Conservation (phyloP, 148 eudicot genomes). For the Rhododendron molle region DNA sequence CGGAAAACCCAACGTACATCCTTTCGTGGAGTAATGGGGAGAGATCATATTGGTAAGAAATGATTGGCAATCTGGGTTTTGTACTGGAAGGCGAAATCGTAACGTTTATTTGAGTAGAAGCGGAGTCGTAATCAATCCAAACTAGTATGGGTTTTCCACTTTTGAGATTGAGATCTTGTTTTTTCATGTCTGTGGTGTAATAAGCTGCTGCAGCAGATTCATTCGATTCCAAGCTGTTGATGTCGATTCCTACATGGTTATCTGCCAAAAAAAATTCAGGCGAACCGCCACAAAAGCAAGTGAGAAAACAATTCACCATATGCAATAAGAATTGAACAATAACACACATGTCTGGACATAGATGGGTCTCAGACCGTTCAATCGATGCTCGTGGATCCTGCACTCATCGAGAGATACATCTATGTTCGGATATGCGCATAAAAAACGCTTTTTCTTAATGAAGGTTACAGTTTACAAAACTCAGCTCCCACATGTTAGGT, state of each 20-base stretch:
- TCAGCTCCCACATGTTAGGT: too few relatives aligned
- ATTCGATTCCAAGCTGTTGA: conserved; percentile 26
- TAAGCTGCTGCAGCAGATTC: conserved; percentile 23
- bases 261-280: background rate
- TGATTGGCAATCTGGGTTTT: conserved; percentile 21
- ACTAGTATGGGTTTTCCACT: conserved; percentile 17
- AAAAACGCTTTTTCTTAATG: too few relatives aligned
- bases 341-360: too few relatives aligned
- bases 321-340: too few relatives aligned
- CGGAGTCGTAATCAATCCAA: conserved; percentile 37
- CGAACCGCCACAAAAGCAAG: background rate
- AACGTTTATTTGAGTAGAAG: conserved; percentile 10
- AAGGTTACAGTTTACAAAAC: too few relatives aligned
- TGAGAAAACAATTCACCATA: too few relatives aligned
- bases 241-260: conserved; percentile 42
- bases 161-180: conserved; percentile 17
- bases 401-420: too few relatives aligned
- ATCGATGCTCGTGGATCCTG: too few relatives aligned
- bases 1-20: conserved; percentile 39
- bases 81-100: conserved; percentile 14
- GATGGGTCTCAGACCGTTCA: too few relatives aligned
- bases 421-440: too few relatives aligned
- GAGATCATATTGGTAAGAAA: conserved; percentile 25
- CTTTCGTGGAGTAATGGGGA: conserved; percentile 3
- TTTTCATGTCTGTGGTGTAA: background rate